phyloP scores from a whole-genome alignment of 352 stramenopile species.

The Phytophthora cryptogea region DNA sequence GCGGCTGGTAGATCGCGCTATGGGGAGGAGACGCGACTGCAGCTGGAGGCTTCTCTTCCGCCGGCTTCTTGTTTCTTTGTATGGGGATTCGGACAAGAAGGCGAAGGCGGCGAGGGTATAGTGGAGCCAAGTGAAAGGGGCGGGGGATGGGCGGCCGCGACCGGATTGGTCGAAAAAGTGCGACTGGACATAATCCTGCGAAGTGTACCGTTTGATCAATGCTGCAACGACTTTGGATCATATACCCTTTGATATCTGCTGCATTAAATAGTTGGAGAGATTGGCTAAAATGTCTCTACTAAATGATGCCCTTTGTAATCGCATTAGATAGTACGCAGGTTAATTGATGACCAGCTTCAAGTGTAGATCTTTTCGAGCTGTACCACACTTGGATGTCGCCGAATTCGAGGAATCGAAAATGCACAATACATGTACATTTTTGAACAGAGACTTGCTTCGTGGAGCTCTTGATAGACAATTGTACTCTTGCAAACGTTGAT shows the following conservation, averaged over 20 bases:
- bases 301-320: background rate
- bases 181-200: conserved; percentile 4
- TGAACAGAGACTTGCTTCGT: too few relatives aligned
- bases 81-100: conserved; percentile 11
- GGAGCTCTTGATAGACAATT: too few relatives aligned
- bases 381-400: background rate
- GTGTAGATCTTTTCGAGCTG: background rate
- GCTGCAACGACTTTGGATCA: background rate
- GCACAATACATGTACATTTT: too few relatives aligned
- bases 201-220: too few relatives aligned
- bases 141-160: background rate
- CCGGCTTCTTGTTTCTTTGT: conserved; percentile 20
- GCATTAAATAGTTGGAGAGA: background rate
- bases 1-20: conserved; percentile 17
- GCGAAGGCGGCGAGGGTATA: conserved; percentile 12
- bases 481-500: too few relatives aligned
- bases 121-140: conserved; percentile 5
- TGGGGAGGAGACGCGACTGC: conserved; percentile 8
- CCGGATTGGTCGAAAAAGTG: conserved; percentile 21
- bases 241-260: background rate
- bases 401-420: background rate
- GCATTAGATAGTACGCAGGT: background rate
- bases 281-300: too few relatives aligned
- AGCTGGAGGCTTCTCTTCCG: conserved; percentile 21
- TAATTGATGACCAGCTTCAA: background rate